Conservation (phyloP, 2,329 filamentous ascomycete genomes). For the Xylaria sp. region DNA sequence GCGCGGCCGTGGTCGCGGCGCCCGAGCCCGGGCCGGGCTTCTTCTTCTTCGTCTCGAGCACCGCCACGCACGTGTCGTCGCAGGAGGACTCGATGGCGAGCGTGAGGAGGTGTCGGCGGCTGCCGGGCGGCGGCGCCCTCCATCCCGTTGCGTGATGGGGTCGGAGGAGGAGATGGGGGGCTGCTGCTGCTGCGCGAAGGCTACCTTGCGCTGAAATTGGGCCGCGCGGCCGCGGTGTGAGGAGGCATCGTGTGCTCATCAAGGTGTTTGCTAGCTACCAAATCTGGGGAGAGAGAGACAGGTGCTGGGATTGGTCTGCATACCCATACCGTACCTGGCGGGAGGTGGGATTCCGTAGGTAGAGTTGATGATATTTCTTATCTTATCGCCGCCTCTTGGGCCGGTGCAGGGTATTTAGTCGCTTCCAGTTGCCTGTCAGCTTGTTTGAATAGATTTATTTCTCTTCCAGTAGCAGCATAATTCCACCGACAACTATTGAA, state of each 20-base stretch:
- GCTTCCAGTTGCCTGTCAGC: too few species aligned
- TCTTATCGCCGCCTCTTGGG: constrained; percentile 13
- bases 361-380: constrained; percentile 3
- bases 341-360: not conserved
- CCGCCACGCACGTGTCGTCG: constrained; percentile 89
- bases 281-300: not conserved
- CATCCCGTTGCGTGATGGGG: constrained; percentile 5
- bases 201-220: constrained; percentile 12
- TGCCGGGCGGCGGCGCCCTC: constrained; percentile 15
- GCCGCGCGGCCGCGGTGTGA: constrained; percentile 6
- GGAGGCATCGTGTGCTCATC: constrained; percentile 15
- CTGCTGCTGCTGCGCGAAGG: not conserved
- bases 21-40: constrained; percentile 23
- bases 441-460: too few species aligned
- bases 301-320: constrained; percentile 1
- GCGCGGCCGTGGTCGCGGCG: constrained; percentile 59
- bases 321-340: too few species aligned
- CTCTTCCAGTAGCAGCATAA: too few species aligned
- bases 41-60: constrained; percentile 69
- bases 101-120: constrained; percentile 46
- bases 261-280: constrained; percentile 1
- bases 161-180: constrained; percentile 3
- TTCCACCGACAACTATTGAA: too few species aligned
- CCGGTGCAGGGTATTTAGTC: constrained; percentile 4
- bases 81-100: constrained; percentile 84